phyloP scores from a whole-genome alignment of 1,139 yeast species.

The Suhomyces bolitotheri region DNA sequence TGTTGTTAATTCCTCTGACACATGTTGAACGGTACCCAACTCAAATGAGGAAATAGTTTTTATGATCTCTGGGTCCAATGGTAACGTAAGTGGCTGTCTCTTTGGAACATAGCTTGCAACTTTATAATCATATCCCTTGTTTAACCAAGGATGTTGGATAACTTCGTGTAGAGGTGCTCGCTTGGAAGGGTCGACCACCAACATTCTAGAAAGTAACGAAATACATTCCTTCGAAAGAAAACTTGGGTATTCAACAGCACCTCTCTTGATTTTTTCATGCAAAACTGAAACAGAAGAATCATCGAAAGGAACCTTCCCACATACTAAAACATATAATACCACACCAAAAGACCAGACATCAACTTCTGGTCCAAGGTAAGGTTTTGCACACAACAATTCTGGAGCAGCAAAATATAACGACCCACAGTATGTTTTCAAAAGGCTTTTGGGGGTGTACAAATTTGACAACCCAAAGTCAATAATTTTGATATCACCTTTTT shows the following conservation, averaged over 20 bases:
- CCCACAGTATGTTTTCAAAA: slow-evolving; percentile 94
- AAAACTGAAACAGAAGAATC: slow-evolving; percentile 90
- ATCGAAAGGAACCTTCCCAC: slow-evolving; percentile 98
- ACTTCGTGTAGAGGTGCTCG: slow-evolving; percentile 83
- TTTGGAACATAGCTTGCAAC: slow-evolving; percentile 74
- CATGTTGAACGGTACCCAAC: slow-evolving; percentile 66
- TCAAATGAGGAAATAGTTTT: slow-evolving; percentile 78
- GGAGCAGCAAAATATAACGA: slow-evolving; percentile 98
- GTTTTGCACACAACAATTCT: slow-evolving; percentile 86
- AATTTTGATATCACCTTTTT: slow-evolving; percentile 90
- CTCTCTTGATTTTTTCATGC: slow-evolving; percentile 92
- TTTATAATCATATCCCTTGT: slow-evolving; percentile 76
- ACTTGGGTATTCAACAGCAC: slow-evolving; percentile 88
- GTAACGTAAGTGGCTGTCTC: slow-evolving; percentile 70
- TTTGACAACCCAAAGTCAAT: slow-evolving; percentile 96
- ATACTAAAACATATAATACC: slow-evolving; percentile 87
- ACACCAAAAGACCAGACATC: slow-evolving; percentile 99
- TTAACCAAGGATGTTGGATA: slow-evolving; percentile 92
- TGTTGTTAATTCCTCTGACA: slow-evolving; percentile 55
- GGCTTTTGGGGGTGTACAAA: slow-evolving; percentile 67
- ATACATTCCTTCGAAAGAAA: slow-evolving; percentile 80
- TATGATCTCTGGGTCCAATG: slow-evolving; percentile 70
- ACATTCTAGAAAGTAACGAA: slow-evolving; percentile 82
- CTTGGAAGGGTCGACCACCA: slow-evolving; percentile 81
- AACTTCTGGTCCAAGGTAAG: slow-evolving; percentile 95